Evolutionary conservation across 495 filamentous ascomycete genomes (phyloP).

Genomic region (Penicillium antarcticum): DNA sequence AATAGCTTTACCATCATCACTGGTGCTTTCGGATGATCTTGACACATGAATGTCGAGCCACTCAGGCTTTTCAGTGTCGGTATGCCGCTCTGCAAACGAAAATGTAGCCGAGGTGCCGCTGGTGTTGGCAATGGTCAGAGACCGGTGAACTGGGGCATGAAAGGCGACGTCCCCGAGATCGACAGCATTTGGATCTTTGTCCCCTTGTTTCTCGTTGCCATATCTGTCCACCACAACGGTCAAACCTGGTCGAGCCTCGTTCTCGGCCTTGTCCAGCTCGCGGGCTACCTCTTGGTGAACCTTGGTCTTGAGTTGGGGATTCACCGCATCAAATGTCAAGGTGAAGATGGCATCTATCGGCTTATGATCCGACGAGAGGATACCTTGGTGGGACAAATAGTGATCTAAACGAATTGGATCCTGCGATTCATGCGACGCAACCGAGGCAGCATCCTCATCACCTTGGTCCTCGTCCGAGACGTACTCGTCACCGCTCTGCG

Average conservation of each 20-base stretch:
- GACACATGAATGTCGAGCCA: conserved; percentile 72
- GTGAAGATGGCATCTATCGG: conserved; percentile 78
- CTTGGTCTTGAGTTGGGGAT: conserved; percentile 74
- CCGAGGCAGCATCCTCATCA: conserved; percentile 10
- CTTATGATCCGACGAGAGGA: conserved; percentile 95
- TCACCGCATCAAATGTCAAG: conserved; percentile 78
- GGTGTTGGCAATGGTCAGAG: conserved; percentile 86
- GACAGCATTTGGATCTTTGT: conserved; percentile 54
- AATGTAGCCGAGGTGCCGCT: conserved; percentile 73
- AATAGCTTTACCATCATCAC: conserved; percentile 22
- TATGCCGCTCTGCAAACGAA: conserved; percentile 67
- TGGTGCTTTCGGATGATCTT: conserved; percentile 34
- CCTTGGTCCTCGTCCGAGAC: conserved; percentile 35
- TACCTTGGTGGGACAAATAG: conserved; percentile 84
- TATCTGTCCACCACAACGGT: conserved; percentile 77
- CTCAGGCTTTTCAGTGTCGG: conserved; percentile 43
- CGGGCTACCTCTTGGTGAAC: conserved; percentile 84
- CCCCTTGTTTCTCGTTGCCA: conserved; percentile 23
- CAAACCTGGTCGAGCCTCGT: conserved; percentile 80
- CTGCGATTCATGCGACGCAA: conserved; percentile 12
- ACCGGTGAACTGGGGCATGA: conserved; percentile 58
- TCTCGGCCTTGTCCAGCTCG: conserved; percentile 87
- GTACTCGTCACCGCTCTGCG: conserved; percentile 64
- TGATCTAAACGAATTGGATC: conserved; percentile 63
- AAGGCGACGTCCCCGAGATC: conserved; percentile 74